These are phyloP conservation scores for Cupressus sempervirens DNA, from an alignment of 75 land plant genomes.

Conservation along the genomic window DNA sequence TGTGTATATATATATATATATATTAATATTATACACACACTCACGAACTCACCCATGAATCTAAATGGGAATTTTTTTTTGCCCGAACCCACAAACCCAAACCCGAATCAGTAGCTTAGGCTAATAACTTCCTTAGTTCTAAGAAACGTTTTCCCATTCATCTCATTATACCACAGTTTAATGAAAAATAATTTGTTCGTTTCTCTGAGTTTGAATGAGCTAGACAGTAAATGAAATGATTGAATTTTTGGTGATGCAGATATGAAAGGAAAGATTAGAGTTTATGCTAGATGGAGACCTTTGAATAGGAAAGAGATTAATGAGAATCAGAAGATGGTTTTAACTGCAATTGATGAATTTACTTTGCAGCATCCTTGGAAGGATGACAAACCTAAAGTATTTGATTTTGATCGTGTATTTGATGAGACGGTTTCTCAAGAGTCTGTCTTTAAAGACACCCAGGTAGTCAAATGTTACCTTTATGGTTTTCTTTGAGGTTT, in stretches of 20 bases:
- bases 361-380: conserved; percentile 50
- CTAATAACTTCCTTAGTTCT: not conserved
- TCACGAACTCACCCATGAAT: too few relatives aligned
- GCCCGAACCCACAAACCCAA: too few relatives aligned
- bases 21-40: too few relatives aligned
- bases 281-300: conserved; percentile 49
- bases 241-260: conserved; percentile 17
- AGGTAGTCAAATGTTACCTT: conserved; percentile 17
- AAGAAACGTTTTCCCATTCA: not conserved
- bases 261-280: conserved; percentile 54
- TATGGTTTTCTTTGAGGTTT: not conserved
- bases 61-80: too few relatives aligned
- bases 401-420: conserved; percentile 51
- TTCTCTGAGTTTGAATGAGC: not conserved
- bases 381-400: conserved; percentile 40
- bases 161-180: not conserved
- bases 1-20: too few relatives aligned
- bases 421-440: conserved; percentile 39
- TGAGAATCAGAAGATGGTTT: conserved; percentile 28
- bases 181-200: not conserved
- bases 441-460: conserved; percentile 32
- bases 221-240: not conserved
- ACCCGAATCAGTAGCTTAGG: too few relatives aligned
- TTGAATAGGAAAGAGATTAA: conserved; percentile 33
- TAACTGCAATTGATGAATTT: conserved; percentile 32